These are phyloP conservation scores for Xylaria sp. DNA, from an alignment of 2,329 filamentous ascomycete genomes.

Conservation along the genomic window DNA sequence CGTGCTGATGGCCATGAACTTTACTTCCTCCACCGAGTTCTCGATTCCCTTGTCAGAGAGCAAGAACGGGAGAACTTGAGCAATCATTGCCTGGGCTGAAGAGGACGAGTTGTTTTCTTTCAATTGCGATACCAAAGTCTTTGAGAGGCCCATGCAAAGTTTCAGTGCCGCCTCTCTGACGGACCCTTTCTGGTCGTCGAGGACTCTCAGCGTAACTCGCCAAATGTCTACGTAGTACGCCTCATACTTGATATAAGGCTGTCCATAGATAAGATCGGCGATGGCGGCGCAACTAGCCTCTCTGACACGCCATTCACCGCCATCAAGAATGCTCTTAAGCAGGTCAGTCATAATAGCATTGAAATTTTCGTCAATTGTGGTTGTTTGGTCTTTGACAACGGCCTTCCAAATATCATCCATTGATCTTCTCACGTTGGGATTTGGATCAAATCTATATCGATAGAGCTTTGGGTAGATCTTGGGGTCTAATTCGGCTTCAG, in stretches of 20 bases:
- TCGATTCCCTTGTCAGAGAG: slow-evolving; percentile 90
- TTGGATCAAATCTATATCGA: slow-evolving; percentile 94
- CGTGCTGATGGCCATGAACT: slow-evolving; percentile 82
- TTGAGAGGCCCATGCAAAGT: slow-evolving; percentile 85
- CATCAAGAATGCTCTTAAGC: slow-evolving; percentile 79
- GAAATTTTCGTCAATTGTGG: slow-evolving; percentile 82
- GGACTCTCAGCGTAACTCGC: slow-evolving; percentile 84
- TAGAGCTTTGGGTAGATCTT: slow-evolving; percentile 96
- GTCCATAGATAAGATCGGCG: slow-evolving; percentile 85
- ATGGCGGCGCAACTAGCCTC: slow-evolving; percentile 93
- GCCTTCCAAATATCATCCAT: slow-evolving; percentile 99
- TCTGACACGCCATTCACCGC: slow-evolving; percentile 91
- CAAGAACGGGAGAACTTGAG: slow-evolving; percentile 88
- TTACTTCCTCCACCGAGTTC: slow-evolving; percentile 87
- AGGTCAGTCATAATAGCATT: slow-evolving; percentile 90
- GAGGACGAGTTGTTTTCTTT: slow-evolving; percentile 79
- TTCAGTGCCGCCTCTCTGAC: slow-evolving; percentile 84
- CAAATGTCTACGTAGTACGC: slow-evolving; percentile 87
- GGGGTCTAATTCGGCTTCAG: slow-evolving; percentile 86
- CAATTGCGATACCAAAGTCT: slow-evolving; percentile 84
- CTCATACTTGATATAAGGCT: slow-evolving; percentile 80
- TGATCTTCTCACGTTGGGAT: slow-evolving; percentile 88
- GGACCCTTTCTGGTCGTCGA: slow-evolving; percentile 95
- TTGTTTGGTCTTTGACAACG: slow-evolving; percentile 86
- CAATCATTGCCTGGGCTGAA: slow-evolving; percentile 81